phyloP scores from a whole-genome alignment of 192 early-diverging fungal species.

The Entomortierella beljakovae region DNA sequence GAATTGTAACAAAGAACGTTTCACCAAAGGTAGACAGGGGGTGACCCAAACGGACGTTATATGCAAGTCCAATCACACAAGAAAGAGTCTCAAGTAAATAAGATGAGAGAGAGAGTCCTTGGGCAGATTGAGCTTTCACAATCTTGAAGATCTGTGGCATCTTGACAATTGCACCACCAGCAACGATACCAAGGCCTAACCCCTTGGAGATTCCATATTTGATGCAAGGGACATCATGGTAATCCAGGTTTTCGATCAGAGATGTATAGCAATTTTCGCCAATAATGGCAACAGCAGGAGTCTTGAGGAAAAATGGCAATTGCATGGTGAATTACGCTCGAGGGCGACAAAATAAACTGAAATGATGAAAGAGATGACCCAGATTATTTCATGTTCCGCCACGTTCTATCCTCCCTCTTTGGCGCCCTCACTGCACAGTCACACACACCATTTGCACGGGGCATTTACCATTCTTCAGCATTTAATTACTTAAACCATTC shows the following conservation, averaged over 20 bases:
- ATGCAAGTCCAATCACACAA: constrained; percentile 82
- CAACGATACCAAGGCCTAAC: constrained; percentile 94
- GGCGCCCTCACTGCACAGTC: no score
- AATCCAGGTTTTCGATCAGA: constrained; percentile 79
- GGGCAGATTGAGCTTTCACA: constrained; percentile 70
- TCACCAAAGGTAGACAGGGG: constrained; percentile 93
- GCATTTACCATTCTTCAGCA: constrained; percentile 2
- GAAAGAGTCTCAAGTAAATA: constrained; percentile 89
- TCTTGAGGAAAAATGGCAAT: constrained; percentile 72
- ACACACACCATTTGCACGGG: no score
- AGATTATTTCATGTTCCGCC: background rate
- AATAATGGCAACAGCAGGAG: constrained; percentile 77
- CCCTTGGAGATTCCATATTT: constrained; percentile 90
- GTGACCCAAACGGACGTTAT: constrained; percentile 85
- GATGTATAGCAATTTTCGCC: constrained; percentile 83
- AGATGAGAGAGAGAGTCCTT: constrained; percentile 84
- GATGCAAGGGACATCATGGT: constrained; percentile 75
- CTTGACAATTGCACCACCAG: constrained; percentile 93
- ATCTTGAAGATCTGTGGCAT: constrained; percentile 98
- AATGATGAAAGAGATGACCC: background rate
- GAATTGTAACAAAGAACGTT: constrained; percentile 83
- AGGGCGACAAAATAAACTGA: background rate
- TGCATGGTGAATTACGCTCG: constrained; percentile 42
- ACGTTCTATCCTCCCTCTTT: background rate
- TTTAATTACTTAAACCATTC: background rate